phyloP scores from a whole-genome alignment of 2,329 filamentous ascomycete species.

The Pestalotiopsis sp. region DNA sequence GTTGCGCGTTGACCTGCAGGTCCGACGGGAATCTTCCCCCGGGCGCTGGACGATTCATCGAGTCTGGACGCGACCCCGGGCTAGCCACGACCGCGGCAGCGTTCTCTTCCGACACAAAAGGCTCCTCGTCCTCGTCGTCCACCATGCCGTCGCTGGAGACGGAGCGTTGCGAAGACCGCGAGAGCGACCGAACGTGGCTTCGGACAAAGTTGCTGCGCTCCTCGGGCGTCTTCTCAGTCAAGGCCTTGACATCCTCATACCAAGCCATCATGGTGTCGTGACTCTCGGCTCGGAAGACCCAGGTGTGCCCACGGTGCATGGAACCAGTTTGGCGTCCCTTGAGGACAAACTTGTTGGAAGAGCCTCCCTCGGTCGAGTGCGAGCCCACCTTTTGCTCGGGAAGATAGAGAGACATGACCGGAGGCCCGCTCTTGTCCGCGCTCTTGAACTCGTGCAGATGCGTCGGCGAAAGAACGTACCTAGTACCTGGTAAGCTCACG shows the following conservation, averaged over 20 bases:
- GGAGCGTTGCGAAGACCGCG: slow-evolving; percentile 64
- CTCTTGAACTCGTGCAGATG: slow-evolving; percentile 99
- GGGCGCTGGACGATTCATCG: slow-evolving; percentile 73
- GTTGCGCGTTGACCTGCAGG: slow-evolving; percentile 76
- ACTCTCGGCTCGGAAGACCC: slow-evolving; percentile 72
- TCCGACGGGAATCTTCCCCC: slow-evolving; percentile 97
- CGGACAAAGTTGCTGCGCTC: slow-evolving; percentile 88
- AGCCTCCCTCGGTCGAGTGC: slow-evolving; percentile 79
- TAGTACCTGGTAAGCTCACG: slow-evolving; percentile 38
- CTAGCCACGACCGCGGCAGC: slow-evolving; percentile 57
- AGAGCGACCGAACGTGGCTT: slow-evolving; percentile 77
- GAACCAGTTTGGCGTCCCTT: slow-evolving; percentile 93
- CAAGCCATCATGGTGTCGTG: slow-evolving; percentile 97
- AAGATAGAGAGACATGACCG: slow-evolving; percentile 94
- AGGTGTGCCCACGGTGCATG: slow-evolving; percentile 82
- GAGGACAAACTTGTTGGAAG: slow-evolving; percentile 96
- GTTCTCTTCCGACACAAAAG: slow-evolving; percentile 53
- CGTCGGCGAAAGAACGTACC: slow-evolving; percentile 94
- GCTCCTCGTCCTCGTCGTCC: slow-evolving; percentile 73
- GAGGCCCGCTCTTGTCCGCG: slow-evolving; percentile 88
- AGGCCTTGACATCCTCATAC: slow-evolving; percentile 87
- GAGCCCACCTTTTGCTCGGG: slow-evolving; percentile 95
- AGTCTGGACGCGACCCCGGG: slow-evolving; percentile 51
- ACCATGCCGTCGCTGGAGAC: slow-evolving; percentile 76
- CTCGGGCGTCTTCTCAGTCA: slow-evolving; percentile 87